Base-by-base conservation (phyloP, 176 grass and related monocot genomes). In the Alloteropsis semialata region DNA sequence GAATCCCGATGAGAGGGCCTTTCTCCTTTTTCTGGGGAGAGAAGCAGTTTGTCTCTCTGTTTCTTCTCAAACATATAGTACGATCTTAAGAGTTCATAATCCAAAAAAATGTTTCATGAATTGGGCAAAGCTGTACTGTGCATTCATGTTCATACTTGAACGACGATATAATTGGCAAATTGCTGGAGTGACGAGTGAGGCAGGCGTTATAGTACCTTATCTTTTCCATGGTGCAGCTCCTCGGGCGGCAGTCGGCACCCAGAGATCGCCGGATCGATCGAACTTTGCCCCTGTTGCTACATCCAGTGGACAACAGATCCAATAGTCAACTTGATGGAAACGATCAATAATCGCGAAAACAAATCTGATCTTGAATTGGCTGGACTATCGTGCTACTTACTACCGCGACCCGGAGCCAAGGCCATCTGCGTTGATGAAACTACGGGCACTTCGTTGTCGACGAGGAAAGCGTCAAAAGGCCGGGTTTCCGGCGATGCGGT, bases 291-390 rank as follows among this genome's bases (percentile, higher is more conserved):
- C 50, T n/a, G n/a, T n/a, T n/a, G n/a, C 18, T 22, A 51, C 71
- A n/a, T n/a, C n/a, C 0, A 54, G 72, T 56, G 55, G 72, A 21
- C 49, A 37, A 55, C 10, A 54, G 45, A 72, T 50, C 51, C 27
- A 50, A 19, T 72, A 53, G 29, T 74, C 70, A 74, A 74, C 72
- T 75, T 55, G 32, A 75, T 9, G 48, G 49, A 75, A 75, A 38
- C 19, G 19, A n/a, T n/a, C n/a, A 74, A 14, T 32, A 74, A 34
- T n/a, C 29, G 2, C n/a, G 28, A 3, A 17, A 73, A 10, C 5
- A 16, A 16, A 9, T 5, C 36, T 43, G 53, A 58, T 76, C 53
- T 75, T 56, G 56, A 24, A 56, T 5, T 17, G 50, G 72, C n/a
- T 59, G 56, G 56, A 28, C 0, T 12, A 24, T 12, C 10, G 48